Evolutionary conservation across 768 basidiomycete genomes (phyloP), one percentile per base, ranked within the genome.

Genomic region (Mycena vulgaris): DNA sequence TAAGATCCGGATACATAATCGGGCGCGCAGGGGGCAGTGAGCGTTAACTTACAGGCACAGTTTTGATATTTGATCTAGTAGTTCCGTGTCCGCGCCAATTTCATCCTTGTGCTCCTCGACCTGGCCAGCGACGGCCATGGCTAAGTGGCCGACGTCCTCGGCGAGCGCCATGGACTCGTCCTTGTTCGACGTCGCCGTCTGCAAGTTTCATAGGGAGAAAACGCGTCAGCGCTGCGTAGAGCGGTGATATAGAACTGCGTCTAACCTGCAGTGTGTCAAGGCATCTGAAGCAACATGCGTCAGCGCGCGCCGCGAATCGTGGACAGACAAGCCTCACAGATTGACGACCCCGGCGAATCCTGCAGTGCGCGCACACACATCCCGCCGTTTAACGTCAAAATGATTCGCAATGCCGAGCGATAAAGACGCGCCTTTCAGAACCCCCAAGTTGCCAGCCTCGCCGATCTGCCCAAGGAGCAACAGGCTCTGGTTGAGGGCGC

Each of bases 241-340:
- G 23, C 47, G 25, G 55, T 39, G 55, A 52, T 30, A 33, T 21
- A n/a, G n/a, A 10, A 51, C 37, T 40, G 47, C 49, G 57, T n/a
- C 58, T 59, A 47, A 70, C 72, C 68, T 73, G 68, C 62, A 68
- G 70, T 63, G 68, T 73, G 16, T 73, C 55, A 56, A 73, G 64
- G 28, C 70, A 55, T 37, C 71, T 72, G 23, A 13, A 42, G 56
- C 25, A 39, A 27, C 7, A 30, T 37, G 31, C 48, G 37, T 59
- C 27, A 68, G 66, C 49, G 25, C 62, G 68, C 42, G 23, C 27
- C 45, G 40, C 47, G 14, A 11, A 21, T 7, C 0, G 49, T n/a
- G 39, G 28, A 30, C 17, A 5, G 7, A 7, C 9, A 11, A 56
- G 5, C 21, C 71, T 72, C n/a, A 69, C 65, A 73, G 47, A 57